Evolutionary conservation across 805 yeast species (phyloP).

Genomic region (Barnettozyma pratensis): DNA sequence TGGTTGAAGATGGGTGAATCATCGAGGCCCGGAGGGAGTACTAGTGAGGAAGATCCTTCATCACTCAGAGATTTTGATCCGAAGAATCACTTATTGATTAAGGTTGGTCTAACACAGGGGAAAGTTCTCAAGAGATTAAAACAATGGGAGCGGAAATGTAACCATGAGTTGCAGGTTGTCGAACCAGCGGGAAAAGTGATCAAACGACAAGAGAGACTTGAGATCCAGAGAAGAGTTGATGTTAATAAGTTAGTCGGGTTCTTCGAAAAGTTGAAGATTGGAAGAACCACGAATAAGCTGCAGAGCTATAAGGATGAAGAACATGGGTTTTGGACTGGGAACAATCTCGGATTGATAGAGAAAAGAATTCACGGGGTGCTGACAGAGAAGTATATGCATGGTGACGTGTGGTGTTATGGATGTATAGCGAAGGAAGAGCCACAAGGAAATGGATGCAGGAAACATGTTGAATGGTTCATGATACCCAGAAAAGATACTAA

Average conservation of each 20-base stretch:
- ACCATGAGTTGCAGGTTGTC: slow-evolving; percentile 13
- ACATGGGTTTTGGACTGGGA: slow-evolving; percentile 15
- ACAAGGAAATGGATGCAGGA: slow-evolving; percentile 4
- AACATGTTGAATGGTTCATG: slow-evolving; percentile 25
- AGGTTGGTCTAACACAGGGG: slow-evolving; percentile 23
- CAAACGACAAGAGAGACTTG: too few relatives aligned
- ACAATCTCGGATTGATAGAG: slow-evolving; percentile 15
- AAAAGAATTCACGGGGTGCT: slow-evolving; percentile 15
- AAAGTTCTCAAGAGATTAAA: slow-evolving; percentile 13
- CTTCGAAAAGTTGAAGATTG: slow-evolving; percentile 7
- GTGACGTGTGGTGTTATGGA: slow-evolving; percentile 22
- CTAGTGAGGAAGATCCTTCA: background rate
- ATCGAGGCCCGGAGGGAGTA: too few relatives aligned
- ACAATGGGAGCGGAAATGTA: slow-evolving; percentile 25
- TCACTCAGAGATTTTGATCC: slow-evolving; percentile 18
- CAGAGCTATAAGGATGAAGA: slow-evolving; percentile 3
- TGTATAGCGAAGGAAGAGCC: slow-evolving; percentile 11
- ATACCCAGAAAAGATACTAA: slow-evolving; percentile 14
- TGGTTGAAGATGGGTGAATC: slow-evolving; percentile 17
- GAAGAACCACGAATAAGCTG: background rate
- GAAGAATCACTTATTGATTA: slow-evolving; percentile 16
- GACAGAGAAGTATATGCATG: slow-evolving; percentile 17
- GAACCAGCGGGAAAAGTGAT: slow-evolving; percentile 8
- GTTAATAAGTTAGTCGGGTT: background rate
- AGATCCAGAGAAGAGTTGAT: background rate